A percentile compares a stretch with the other conserved stretches of the same genome.
Conservation (phyloP, 2,329 filamentous ascomycete species). For the Kalaharituber pfeilii region DNA sequence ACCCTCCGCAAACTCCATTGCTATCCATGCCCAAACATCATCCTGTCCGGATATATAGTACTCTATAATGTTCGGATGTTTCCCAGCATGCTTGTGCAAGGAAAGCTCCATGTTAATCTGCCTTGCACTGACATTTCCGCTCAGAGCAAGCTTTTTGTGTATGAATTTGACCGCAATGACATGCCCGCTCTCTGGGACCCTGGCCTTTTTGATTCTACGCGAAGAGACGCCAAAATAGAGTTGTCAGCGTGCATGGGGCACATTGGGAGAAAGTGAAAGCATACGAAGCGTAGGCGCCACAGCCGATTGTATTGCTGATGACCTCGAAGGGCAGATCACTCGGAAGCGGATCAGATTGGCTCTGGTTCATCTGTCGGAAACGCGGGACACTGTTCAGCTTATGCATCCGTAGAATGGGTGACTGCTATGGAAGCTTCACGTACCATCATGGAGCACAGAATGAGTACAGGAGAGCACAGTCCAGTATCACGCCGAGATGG, state of each 20-base stretch:
- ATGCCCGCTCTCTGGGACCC: conserved; percentile 26
- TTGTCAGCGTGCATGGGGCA: no score
- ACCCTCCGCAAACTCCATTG: conserved; percentile 90
- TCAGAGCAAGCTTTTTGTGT: conserved; percentile 85
- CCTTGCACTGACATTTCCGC: conserved; percentile 73
- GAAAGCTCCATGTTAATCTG: conserved; percentile 86
- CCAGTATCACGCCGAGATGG: no score
- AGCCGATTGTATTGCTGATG: conserved; percentile 88
- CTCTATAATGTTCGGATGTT: conserved; percentile 84
- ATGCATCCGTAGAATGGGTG: no score
- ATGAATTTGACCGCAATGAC: conserved; percentile 98
- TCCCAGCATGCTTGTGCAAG: conserved; percentile 71
- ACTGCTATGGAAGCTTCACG: no score
- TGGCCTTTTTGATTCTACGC: conserved; percentile 72
- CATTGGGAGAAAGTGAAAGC: conserved; percentile 24
- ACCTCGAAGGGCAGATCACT: conserved; percentile 77
- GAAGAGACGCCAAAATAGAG: no score
- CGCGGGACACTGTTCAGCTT: no score
- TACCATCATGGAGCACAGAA: no score
- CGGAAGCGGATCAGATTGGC: conserved; percentile 70
- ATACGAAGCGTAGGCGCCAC: conserved; percentile 93
- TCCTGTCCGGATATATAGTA: conserved; percentile 84
- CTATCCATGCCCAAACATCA: conserved; percentile 80
- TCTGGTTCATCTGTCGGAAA: no score
- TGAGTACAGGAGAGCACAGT: no score